Base-by-base conservation (phyloP, 208 protist genomes). In the Acanthamoeba lenticulata region DNA sequence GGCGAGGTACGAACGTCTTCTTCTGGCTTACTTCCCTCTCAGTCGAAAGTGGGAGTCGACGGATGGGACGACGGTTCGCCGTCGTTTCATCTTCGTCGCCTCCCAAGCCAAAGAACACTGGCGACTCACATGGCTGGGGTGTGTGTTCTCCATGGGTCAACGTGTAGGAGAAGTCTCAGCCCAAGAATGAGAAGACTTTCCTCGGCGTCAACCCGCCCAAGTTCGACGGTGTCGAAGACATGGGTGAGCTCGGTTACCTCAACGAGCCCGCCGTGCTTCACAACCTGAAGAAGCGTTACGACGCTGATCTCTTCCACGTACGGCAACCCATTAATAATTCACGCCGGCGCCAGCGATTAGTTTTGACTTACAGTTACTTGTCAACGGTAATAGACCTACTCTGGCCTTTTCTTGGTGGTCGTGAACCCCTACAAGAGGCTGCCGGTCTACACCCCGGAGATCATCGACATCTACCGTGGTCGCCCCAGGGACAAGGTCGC, bases 371-470 rank as follows among this genome's bases (percentile, higher is more conserved):
- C 47, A 11, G 1, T 38, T 69, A 15, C 96, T 99, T n/a, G 99
- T 99, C 94, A 98, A 98, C 34, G 4, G 52, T 5, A 21, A n/a
- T 34, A 92, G 86, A 97, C 96, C 38, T 97, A 96, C 92, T 95
- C 94, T 32, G 96, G 90, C 27, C 47, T 83, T 4, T 83, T 94
- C 90, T 83, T 94, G 65, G 90, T 94, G 29, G 90, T 83, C 34
- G 49, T 94, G 29, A 94, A 94, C 49, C 90, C 90, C 29, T 94
- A 94, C 90, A 77, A 94, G 90, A 77, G 90, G 34, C 79, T 96
- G 17, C 95, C 94, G 49, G 95, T 96, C 36, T 96, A 96, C 65
- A 95, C 92, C n/a, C 83, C 47, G 45, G 81, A 95, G 32, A 96
- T 96, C 90, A 92, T 96, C 69, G 95, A 96, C 47, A n/a, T 95